phyloP scores from a whole-genome alignment of 257 asterid species.

The Nicotiana tabacum region DNA sequence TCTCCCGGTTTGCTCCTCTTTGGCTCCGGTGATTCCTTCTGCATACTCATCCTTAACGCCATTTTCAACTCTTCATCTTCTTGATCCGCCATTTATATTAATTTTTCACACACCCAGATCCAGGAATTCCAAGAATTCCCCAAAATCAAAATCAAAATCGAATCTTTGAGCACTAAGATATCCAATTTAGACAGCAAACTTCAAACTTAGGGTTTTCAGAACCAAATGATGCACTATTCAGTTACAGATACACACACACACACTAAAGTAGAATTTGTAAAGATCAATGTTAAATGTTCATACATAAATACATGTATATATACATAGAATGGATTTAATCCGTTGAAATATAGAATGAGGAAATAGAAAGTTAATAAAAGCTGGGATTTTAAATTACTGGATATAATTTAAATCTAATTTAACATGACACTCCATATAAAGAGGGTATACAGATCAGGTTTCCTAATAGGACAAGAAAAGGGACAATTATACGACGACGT shows the following conservation, averaged over 20 bases:
- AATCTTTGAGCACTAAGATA: background rate
- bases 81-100: slow-evolving; percentile 53
- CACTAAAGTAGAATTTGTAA: background rate
- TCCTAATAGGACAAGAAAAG: background rate
- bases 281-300: background rate
- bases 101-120: slow-evolving; percentile 11
- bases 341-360: background rate
- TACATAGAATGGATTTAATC: background rate
- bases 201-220: background rate
- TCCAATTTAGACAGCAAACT: background rate
- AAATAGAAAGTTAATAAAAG: background rate
- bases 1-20: slow-evolving; percentile 87
- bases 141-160: background rate
- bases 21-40: slow-evolving; percentile 83
- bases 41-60: slow-evolving; percentile 67
- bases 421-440: background rate
- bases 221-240: background rate
- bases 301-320: background rate
- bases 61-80: slow-evolving; percentile 68
- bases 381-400: background rate
- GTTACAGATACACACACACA: background rate
- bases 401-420: background rate
- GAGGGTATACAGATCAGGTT: background rate
- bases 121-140: slow-evolving; percentile 4
- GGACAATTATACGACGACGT: background rate